Evolutionary conservation across 2,329 filamentous ascomycete species (phyloP), one percentile per base, ranked within the genome.

Genomic region (Ciborinia camelliae): DNA sequence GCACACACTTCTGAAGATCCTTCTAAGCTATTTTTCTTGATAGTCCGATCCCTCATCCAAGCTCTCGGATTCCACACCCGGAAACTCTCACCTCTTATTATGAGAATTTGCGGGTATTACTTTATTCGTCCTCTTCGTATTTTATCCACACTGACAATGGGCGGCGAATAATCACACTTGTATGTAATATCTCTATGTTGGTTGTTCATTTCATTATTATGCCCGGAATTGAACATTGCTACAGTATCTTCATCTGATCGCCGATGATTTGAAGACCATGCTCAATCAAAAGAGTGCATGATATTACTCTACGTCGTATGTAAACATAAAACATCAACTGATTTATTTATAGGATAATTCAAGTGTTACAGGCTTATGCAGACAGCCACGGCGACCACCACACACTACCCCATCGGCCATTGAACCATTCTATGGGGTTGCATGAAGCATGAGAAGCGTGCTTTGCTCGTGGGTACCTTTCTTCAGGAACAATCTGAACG

Each of bases 1-100:
- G 54, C 28, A 58, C 28, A 58, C 55, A 43, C 12, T 30, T 43
- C 26, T 53, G 47, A 39, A 41, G 48, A 62, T 62, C 59, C 26
- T 62, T 54, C n/a, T 32, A 62, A 43, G 32, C 43, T 23, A 35
- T 37, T 12, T 63, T 58, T 23, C 52, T 58, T 35, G 39, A 48
- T 61, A 61, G 45, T 37, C 58, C 58, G 62, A 63, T 63, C 62
- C 62, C 54, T 57, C 52, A 63, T 63, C 62, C 62, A 63, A 63
- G 62, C 43, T 58, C 62, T 63, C 62, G 62, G 62, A 63, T 50
- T 50, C 32, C 28, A 37, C 55, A 41, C 62, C 62, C 43, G 62
- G 52, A 63, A 28, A 51, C 52, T 50, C 39, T 48, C 26, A 41
- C 23, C 48, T n/a, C n/a, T n/a, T 32, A 43, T 62, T 20, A 1